A percentile compares a stretch with the other conserved stretches of the same genome.
Conservation (phyloP, 2,329 filamentous ascomycete species). For the Trichothecium sympodiale region DNA sequence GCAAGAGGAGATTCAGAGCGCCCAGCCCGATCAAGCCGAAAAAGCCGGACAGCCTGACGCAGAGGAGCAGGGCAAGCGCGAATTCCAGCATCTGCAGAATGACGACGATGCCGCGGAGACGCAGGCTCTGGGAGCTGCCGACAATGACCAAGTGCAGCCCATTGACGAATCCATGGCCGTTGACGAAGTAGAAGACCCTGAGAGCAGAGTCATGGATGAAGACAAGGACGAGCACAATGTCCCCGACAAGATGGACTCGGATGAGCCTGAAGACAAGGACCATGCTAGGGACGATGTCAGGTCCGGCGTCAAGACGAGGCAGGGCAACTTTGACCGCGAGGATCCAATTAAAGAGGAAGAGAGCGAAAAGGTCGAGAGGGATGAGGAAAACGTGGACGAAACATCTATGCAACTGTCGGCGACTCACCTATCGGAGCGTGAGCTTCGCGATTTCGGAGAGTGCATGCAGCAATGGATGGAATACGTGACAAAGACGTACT, state of each 20-base stretch:
- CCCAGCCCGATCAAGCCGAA: slow-evolving; percentile 32
- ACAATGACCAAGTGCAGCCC: slow-evolving; percentile 74
- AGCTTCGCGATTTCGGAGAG: slow-evolving; percentile 37
- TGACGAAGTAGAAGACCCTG: slow-evolving; percentile 46
- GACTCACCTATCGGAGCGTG: slow-evolving; percentile 50
- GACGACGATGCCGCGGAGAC: slow-evolving; percentile 74
- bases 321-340: slow-evolving; percentile 46
- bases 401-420: slow-evolving; percentile 54
- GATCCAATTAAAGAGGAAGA: slow-evolving; percentile 21
- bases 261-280: slow-evolving; percentile 28
- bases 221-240: slow-evolving; percentile 30
- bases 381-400: slow-evolving; percentile 35
- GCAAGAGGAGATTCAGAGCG: slow-evolving; percentile 67
- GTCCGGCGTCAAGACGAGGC: slow-evolving; percentile 47
- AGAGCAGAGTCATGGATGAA: slow-evolving; percentile 41
- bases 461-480: slow-evolving; percentile 71
- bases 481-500: slow-evolving; percentile 75
- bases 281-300: slow-evolving; percentile 41
- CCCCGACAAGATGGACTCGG: slow-evolving; percentile 31
- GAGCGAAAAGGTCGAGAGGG: slow-evolving; percentile 28
- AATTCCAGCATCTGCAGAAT: slow-evolving; percentile 87
- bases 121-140: slow-evolving; percentile 82
- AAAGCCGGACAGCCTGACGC: slow-evolving; percentile 37
- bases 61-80: slow-evolving; percentile 64
- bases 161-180: slow-evolving; percentile 85